Percentiles rank a stretch among this genome's conserved stretches.
phyloP scores from a whole-genome alignment of 345 rosid species.

The Viola odorata region DNA sequence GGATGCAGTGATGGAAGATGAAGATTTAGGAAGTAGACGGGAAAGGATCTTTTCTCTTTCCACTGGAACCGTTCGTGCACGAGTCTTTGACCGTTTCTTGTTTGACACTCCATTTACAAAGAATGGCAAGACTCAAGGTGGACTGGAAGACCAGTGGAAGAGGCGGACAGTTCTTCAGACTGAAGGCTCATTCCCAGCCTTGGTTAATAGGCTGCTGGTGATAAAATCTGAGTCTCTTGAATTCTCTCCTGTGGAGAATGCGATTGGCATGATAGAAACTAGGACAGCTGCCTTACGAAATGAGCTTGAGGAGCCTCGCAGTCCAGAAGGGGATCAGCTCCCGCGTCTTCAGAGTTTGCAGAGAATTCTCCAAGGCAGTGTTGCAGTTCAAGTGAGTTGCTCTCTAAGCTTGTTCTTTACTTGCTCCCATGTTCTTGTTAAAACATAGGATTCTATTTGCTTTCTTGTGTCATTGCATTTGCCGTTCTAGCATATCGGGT shows the following conservation, averaged over 20 bases:
- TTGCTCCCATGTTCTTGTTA: background rate
- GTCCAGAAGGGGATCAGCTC: slow-evolving; percentile 94
- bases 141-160: slow-evolving; percentile 99
- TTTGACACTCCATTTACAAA: slow-evolving; percentile 99
- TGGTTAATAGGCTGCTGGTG: slow-evolving; percentile 84
- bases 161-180: slow-evolving; percentile 93
- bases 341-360: slow-evolving; percentile 96
- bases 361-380: slow-evolving; percentile 99
- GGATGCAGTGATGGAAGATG: slow-evolving; percentile 98
- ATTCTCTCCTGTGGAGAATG: slow-evolving; percentile 98
- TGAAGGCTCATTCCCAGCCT: slow-evolving; percentile 95
- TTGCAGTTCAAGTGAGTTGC: slow-evolving; percentile 82
- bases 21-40: slow-evolving; percentile 95
- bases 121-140: slow-evolving; percentile 98
- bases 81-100: slow-evolving; percentile 93
- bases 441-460: too few relatives aligned
- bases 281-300: slow-evolving; percentile 87
- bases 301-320: slow-evolving; percentile 98
- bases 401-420: background rate
- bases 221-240: slow-evolving; percentile 92
- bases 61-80: slow-evolving; percentile 85
- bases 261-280: slow-evolving; percentile 98
- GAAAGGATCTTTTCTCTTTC: slow-evolving; percentile 95
- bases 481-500: background rate
- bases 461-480: background rate